A percentile compares a stretch with the other conserved stretches of the same genome.
These are phyloP conservation scores for Melocanna baccifera DNA, from an alignment of 176 grass and related monocot species.

Conservation along the genomic window DNA sequence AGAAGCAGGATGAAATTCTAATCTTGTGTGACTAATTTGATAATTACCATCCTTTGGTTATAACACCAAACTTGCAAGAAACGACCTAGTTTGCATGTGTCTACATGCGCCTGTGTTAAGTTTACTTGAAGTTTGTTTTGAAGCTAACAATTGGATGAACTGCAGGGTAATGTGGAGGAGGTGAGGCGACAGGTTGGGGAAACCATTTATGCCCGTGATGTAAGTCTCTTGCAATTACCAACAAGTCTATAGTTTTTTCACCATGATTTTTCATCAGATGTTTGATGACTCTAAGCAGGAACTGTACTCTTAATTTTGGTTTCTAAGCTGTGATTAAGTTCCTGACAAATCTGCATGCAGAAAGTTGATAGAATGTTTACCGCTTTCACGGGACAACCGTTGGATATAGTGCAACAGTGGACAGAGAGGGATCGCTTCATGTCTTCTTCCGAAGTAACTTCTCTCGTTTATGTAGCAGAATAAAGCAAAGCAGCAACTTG, in stretches of 20 bases:
- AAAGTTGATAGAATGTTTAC: constrained; percentile 99
- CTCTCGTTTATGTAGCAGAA: background rate
- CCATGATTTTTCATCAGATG: constrained; percentile 2
- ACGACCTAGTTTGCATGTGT: background rate
- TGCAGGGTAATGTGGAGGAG: constrained; percentile 72
- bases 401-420: constrained; percentile 81
- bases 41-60: background rate
- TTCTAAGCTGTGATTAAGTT: constrained; percentile 29
- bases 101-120: background rate
- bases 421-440: constrained; percentile 94
- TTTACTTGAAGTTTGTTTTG: constrained; percentile 14
- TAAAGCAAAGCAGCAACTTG: background rate
- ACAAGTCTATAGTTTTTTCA: background rate
- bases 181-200: constrained; percentile 71
- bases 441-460: constrained; percentile 75
- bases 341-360: constrained; percentile 39
- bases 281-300: background rate
- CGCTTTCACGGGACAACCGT: constrained; percentile 78
- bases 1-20: background rate
- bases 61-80: background rate
- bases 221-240: constrained; percentile 24
- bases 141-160: constrained; percentile 7
- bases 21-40: background rate
- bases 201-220: constrained; percentile 74
- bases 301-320: background rate